phyloP scores from a whole-genome alignment of 106 monocot species.

The Apostasia ramifera region DNA sequence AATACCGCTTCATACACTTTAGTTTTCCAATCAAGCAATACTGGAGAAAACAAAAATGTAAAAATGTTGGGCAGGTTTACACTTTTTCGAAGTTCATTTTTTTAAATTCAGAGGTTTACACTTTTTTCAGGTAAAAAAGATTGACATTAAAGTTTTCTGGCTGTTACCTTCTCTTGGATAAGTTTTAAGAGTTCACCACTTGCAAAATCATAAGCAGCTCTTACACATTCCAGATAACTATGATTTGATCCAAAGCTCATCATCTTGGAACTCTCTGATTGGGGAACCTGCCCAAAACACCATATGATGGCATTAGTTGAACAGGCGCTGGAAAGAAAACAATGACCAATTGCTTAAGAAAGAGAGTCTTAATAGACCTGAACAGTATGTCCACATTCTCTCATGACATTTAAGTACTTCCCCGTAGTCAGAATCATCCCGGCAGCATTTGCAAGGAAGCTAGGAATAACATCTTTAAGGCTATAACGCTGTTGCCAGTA shows the following conservation, averaged over 20 bases:
- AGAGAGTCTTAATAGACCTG: conserved; percentile 45
- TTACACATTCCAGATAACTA: conserved; percentile 92
- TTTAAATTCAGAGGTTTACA: too few species aligned
- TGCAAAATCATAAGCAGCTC: conserved; percentile 88
- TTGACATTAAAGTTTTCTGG: background rate
- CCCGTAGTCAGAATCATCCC: conserved; percentile 84
- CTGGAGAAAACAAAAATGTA: conserved; percentile 24
- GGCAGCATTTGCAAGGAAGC: conserved; percentile 77
- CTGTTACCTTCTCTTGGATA: conserved; percentile 79
- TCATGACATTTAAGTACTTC: conserved; percentile 98
- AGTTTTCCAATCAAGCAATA: conserved; percentile 84
- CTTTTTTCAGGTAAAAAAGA: background rate
- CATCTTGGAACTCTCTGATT: conserved; percentile 77
- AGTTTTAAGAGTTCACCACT: conserved; percentile 87
- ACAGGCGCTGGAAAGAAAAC: background rate
- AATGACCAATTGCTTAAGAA: background rate
- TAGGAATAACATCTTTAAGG: conserved; percentile 88
- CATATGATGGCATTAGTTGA: background rate
- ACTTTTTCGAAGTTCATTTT: too few species aligned
- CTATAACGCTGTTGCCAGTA: conserved; percentile 98
- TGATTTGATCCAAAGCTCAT: conserved; percentile 67
- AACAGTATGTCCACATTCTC: conserved; percentile 93
- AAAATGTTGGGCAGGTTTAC: too few species aligned
- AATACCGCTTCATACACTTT: conserved; percentile 79
- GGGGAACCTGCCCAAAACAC: conserved; percentile 47